These are phyloP conservation scores for Ogataea polymorpha DNA, from an alignment of 805 yeast genomes.

Conservation along the genomic window DNA sequence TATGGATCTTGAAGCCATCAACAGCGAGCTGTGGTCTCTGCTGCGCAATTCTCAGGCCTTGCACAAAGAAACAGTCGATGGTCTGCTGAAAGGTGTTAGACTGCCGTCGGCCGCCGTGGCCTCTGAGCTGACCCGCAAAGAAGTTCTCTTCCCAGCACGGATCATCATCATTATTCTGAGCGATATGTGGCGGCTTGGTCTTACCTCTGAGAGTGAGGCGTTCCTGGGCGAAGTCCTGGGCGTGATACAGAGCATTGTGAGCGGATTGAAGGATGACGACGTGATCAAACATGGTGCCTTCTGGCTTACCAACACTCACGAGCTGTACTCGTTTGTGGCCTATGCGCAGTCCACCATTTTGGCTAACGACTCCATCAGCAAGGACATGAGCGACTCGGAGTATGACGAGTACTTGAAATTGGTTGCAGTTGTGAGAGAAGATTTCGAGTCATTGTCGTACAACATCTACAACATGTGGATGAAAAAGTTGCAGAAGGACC, in stretches of 20 bases:
- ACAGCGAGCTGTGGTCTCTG: slow-evolving; percentile 69
- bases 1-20: slow-evolving; percentile 61
- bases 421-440: slow-evolving; percentile 89
- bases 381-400: slow-evolving; percentile 86
- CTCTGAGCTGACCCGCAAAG: slow-evolving; percentile 78
- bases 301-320: slow-evolving; percentile 97
- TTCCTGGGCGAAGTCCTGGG: slow-evolving; percentile 86
- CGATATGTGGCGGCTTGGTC: slow-evolving; percentile 98
- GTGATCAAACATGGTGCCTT: slow-evolving; percentile 90
- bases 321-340: slow-evolving; percentile 88
- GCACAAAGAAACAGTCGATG: slow-evolving; percentile 82
- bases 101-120: slow-evolving; percentile 86
- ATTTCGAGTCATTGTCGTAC: slow-evolving; percentile 87
- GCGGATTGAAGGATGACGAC: slow-evolving; percentile 78
- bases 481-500: slow-evolving; percentile 86
- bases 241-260: slow-evolving; percentile 80
- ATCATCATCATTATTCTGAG: slow-evolving; percentile 86
- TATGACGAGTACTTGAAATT: slow-evolving; percentile 84
- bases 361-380: slow-evolving; percentile 73
- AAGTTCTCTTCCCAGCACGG: slow-evolving; percentile 93
- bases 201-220: slow-evolving; percentile 86
- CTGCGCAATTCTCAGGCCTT: slow-evolving; percentile 68
- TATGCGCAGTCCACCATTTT: slow-evolving; percentile 91
- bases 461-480: slow-evolving; percentile 96
- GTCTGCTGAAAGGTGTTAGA: slow-evolving; percentile 77